Base-by-base conservation (phyloP, 1,284 basidiomycete genomes). In the Rhodofomes roseus region DNA sequence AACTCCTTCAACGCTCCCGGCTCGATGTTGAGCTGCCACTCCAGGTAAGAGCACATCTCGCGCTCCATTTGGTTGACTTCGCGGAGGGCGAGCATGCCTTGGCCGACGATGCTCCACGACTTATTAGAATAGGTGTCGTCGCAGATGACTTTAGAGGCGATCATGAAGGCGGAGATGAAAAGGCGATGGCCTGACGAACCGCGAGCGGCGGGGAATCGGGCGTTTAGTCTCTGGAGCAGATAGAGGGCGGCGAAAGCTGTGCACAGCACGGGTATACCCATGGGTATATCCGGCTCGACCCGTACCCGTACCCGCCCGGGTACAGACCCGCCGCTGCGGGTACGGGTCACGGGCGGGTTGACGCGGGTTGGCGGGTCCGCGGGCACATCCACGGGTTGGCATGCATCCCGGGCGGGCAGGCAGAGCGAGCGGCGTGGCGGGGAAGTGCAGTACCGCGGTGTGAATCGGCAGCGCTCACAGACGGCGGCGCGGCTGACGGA, bases 41-140 rank as follows among this genome's bases (percentile, higher is more conserved):
- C 93, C 34, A 96, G 78, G 70, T 96, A 96, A 29, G 84, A 88
- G 71, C 93, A 95, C 89, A 96, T 94, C 73, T 96, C 93, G 6
- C 93, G 76, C 76, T 96, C 93, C 94, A 96, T 96, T 80, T 96
- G 94, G 73, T 97, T 96, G 68, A 96, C 90, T 80, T 97, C 95
- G 43, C 91, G 84, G 2, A 96, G 75, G 1, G 86, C 86, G 69
- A 96, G 96, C 87, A 96, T 91, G 55, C 88, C 89, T 72, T 96
- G 94, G 0, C 92, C 94, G 53, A 97, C 95, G 54, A 97, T 92
- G 22, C 87, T 87, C 95, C 95, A 97, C 0, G 92, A 95, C 75
- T 96, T 95, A 84, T 97, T 97, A 18, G 92, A 95, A 71, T 96
- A 96, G 0, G 95, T 97, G 72, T 98, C 94, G 79, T 97, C 95